Evolutionary conservation across 352 stramenopile species (phyloP), one percentile per base, ranked within the genome.

Genomic region (Phytophthora foliorum): DNA sequence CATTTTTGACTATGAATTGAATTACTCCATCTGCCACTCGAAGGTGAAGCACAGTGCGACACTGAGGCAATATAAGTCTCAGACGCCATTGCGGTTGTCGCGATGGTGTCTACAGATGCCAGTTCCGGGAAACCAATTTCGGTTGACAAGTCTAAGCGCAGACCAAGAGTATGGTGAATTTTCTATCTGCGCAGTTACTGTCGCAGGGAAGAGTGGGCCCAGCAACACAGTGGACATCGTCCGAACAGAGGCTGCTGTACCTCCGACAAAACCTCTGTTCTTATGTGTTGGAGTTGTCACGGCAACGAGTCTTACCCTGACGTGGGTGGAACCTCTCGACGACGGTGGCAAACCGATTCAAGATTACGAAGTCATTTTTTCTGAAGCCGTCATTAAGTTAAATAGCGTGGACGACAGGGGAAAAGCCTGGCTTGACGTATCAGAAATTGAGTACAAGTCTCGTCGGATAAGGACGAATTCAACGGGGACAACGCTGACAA

Each of bases 1-100:
- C 9, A 88, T 94, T 65, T 71, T 89, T 36, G 86, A 94, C 56
- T 92, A 89, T 54, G 82, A 91, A 51, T 42, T 94, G 4, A 70
- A n/a, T 0, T 88, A 78, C 44, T 83, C 82, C 1, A 52, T 77
- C 24, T 60, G 58, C 6, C 32, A 67, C 22, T 39, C 63, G 0
- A 75, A 72, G 27, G 41, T 55, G 24, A 74, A 59, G 21, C 41
- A 58, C 22, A 29, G 19, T 9, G 61, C 63, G n/a, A n/a, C 59
- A 4, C 54, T 62, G 52, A 53, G 61, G 4, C 21, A 67, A 5
- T 63, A 77, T n/a, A 67, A 88, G 25, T 6, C 69, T 19, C 42
- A 75, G 2, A 56, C 67, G 4, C 50, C 72, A 1, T 21, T 80
- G 16, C 59, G 63, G 3, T 77, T 77, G 14, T 88, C 86, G 11